Base-by-base conservation (phyloP, 495 filamentous ascomycete species). In the Aspergillus panamensis region DNA sequence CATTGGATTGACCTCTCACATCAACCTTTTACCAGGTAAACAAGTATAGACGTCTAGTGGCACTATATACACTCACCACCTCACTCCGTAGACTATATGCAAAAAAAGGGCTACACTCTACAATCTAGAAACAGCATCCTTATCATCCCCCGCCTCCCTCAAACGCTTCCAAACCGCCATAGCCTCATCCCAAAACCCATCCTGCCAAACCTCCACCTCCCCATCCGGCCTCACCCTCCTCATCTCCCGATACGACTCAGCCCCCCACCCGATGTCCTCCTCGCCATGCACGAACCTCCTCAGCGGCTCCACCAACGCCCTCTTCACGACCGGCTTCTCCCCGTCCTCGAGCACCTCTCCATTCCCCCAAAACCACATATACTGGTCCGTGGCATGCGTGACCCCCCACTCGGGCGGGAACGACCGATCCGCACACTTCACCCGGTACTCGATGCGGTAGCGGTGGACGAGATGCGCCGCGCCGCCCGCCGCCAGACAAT, bases 301-400 rank as follows among this genome's bases (percentile, higher is more conserved):
- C 37, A 81, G 68, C 29, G 76, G 76, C 3, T 69, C 73, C 42
- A 80, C 66, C 50, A 81, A 72, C 2, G 72, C 69, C 33, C 63
- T 55, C 12, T 37, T 43, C 6, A 78, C 61, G 12, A 77, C 21
- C 17, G n/a, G 48, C 66, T 79, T 79, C 69, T 85, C 82, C 45
- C 57, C 40, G 9, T 59, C 52, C 12, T 58, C 65, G 7, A 85
- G 45, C 0, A 54, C 33, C 42, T 69, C 62, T 17, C 79, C 79
- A 66, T 80, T 75, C 0, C 82, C 82, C 76, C 77, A 83, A 53
- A 84, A 79, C 82, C 82, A 85, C 19, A 83, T 71, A 48, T 75
- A 66, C 69, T 80, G 74, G 61, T 85, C 82, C 1, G 79, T 80
- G 9, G 71, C 75, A 61, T 85, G 82, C 32, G 81, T 84, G 12